A percentile compares a stretch with the other conserved stretches of the same genome.
Evolutionary conservation across 306 rosid species (phyloP).

Genomic region (Phaseolus lunatus): DNA sequence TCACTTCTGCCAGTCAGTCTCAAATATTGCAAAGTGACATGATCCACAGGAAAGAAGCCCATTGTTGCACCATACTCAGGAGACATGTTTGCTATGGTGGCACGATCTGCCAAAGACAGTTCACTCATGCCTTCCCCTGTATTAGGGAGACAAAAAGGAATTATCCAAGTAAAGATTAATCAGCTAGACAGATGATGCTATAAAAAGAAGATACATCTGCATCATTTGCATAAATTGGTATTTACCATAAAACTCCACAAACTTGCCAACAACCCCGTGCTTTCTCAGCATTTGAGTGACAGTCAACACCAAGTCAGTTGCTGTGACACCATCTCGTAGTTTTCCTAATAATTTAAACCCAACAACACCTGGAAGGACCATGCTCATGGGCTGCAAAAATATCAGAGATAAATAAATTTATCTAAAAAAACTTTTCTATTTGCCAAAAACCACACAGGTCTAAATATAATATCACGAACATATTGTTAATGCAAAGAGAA

Average conservation of each 20-base stretch:
- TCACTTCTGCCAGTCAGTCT: conserved; percentile 90
- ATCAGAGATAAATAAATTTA: conserved; percentile 25
- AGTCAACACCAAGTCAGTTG: conserved; percentile 96
- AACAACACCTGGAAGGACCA: conserved; percentile 98
- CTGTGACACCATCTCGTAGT: conserved; percentile 88
- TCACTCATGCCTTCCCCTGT: conserved; percentile 96
- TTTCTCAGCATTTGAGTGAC: conserved; percentile 95
- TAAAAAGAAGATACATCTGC: conserved; percentile 14
- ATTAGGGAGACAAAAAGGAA: conserved; percentile 44
- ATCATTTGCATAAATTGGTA: conserved; percentile 2
- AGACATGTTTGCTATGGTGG: conserved; percentile 97
- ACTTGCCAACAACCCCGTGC: conserved; percentile 98
- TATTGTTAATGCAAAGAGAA: conserved; percentile 1
- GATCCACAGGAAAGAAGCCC: conserved; percentile 99
- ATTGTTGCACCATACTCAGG: conserved; percentile 98
- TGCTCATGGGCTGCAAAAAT: conserved; percentile 89
- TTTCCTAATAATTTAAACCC: conserved; percentile 88
- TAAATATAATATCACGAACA: background rate
- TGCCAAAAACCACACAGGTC: conserved; percentile 14
- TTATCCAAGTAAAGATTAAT: conserved; percentile 40
- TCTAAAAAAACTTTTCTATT: conserved; percentile 17
- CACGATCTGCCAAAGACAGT: conserved; percentile 90
- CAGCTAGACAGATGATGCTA: conserved; percentile 22
- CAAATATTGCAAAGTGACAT: conserved; percentile 89
- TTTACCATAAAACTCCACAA: conserved; percentile 94